These are phyloP conservation scores for Serendipita indica DNA, from an alignment of 768 basidiomycete genomes.

Conservation along the genomic window DNA sequence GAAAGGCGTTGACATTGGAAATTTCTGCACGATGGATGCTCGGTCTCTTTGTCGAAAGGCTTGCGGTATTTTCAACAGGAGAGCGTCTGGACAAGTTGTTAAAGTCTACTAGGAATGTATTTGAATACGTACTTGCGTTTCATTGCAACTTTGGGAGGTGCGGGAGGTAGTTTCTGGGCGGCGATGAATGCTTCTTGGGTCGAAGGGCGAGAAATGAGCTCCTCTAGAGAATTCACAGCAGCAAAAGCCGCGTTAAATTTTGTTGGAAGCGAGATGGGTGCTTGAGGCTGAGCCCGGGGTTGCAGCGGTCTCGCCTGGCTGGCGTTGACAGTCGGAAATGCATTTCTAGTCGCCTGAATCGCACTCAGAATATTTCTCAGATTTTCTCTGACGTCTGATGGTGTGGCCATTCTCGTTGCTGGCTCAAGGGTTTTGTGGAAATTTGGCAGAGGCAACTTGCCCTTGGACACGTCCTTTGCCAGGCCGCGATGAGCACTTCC, in stretches of 20 bases:
- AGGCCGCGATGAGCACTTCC: neutral
- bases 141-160: neutral
- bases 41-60: neutral
- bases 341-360: neutral
- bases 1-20: neutral
- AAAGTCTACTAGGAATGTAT: neutral
- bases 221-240: neutral
- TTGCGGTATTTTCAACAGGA: neutral
- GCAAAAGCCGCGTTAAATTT: neutral
- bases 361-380: constrained; percentile 1
- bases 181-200: constrained; percentile 1
- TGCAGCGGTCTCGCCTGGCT: neutral
- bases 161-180: constrained; percentile 5
- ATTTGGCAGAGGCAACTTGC: neutral
- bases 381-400: neutral
- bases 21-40: neutral
- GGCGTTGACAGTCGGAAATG: neutral
- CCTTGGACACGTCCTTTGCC: neutral
- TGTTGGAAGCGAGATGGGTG: neutral
- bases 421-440: neutral
- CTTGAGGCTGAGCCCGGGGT: neutral
- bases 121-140: constrained; percentile 5
- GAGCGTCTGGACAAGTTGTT: neutral
- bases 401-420: neutral
- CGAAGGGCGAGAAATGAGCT: neutral